phyloP scores from a whole-genome alignment of 2,329 filamentous ascomycete genomes.

The Pseudogymnoascus sp. region DNA sequence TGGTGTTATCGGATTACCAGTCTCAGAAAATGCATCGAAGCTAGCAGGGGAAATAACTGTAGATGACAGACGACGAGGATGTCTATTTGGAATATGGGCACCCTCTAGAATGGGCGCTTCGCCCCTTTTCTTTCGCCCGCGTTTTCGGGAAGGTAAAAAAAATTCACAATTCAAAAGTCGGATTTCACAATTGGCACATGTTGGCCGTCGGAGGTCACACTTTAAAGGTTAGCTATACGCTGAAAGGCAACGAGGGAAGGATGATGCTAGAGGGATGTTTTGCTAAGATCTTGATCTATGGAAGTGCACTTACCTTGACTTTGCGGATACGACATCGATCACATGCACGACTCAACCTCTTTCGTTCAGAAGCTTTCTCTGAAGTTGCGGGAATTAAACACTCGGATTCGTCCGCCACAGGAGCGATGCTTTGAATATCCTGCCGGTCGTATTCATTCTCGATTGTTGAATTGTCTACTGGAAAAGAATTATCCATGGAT shows the following conservation, averaged over 20 bases:
- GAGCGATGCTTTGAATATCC: not conserved
- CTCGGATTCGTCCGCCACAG: not conserved
- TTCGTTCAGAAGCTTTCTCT: not conserved
- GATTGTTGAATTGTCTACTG: not conserved
- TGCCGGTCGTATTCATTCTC: not conserved
- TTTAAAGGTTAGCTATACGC: not conserved
- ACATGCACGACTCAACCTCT: not conserved
- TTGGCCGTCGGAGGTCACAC: not conserved
- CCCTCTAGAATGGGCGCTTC: not conserved
- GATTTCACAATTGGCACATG: not conserved
- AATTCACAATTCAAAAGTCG: not conserved
- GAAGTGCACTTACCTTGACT: not conserved
- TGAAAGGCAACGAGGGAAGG: not conserved
- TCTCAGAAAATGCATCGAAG: not conserved
- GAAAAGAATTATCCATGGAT: not conserved
- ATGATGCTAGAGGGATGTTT: not conserved
- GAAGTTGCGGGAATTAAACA: not conserved
- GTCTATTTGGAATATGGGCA: not conserved
- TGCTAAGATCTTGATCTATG: not conserved
- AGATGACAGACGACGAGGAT: not conserved
- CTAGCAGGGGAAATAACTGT: not conserved
- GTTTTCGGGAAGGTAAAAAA: not conserved
- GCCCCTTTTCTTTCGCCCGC: not conserved
- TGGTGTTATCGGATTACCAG: not conserved
- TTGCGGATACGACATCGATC: not conserved